Conservation (phyloP, 1,139 yeast genomes). For the Saccharomycopsis crataegensis region DNA sequence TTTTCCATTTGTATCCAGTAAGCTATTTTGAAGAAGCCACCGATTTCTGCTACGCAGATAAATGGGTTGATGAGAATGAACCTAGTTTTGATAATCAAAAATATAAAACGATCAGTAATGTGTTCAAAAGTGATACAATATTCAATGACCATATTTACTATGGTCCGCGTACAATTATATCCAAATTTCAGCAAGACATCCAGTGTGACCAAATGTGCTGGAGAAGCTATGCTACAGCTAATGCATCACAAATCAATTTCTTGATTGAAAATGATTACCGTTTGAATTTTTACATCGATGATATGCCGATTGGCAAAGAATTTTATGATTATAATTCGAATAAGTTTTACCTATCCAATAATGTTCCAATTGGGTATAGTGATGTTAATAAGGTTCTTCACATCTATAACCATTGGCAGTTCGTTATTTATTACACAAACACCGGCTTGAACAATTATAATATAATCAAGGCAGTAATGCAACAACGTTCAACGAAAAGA, state of each 20-base stretch:
- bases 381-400: slow-evolving; percentile 26
- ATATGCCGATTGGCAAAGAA: slow-evolving; percentile 26
- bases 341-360: slow-evolving; percentile 24
- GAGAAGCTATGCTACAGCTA: slow-evolving; percentile 21
- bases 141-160: slow-evolving; percentile 21
- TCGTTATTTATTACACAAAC: slow-evolving; percentile 23
- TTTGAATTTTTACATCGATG: slow-evolving; percentile 26
- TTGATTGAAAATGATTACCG: slow-evolving; percentile 26
- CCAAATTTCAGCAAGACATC: slow-evolving; percentile 18
- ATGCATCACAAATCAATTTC: slow-evolving; percentile 24
- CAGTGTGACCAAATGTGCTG: slow-evolving; percentile 23
- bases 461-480: slow-evolving; percentile 24
- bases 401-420: slow-evolving; percentile 26
- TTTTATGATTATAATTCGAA: slow-evolving; percentile 24
- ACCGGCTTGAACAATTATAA: slow-evolving; percentile 22
- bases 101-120: not conserved
- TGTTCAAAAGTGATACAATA: slow-evolving; percentile 18
- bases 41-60: slow-evolving; percentile 21
- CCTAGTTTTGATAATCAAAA: not conserved
- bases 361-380: slow-evolving; percentile 26
- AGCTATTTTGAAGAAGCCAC: slow-evolving; percentile 24
- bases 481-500: slow-evolving; percentile 24
- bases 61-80: slow-evolving; percentile 15
- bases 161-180: slow-evolving; percentile 23
- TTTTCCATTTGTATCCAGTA: slow-evolving; percentile 24